Evolutionary conservation across 1,139 yeast genomes (phyloP), one percentile per base, ranked within the genome.

Genomic region (Diutina ranongensis): DNA sequence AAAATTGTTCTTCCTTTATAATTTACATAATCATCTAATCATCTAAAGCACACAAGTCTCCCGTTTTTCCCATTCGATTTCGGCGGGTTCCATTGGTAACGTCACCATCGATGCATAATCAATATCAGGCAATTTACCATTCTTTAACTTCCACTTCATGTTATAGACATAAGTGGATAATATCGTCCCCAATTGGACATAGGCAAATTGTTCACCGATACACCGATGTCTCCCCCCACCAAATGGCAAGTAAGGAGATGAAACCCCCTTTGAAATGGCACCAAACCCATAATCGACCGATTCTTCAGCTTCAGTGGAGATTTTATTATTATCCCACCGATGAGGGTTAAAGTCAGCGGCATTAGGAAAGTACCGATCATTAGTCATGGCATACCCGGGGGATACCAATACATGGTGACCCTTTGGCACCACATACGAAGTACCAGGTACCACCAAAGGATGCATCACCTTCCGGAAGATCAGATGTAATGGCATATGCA

Each of bases 211-310:
- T 67, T 92, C 99, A 58, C 99, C 99, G 59, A 92, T 88, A 69
- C 99, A 92, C 70, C 98, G 83, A 64, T 92, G 99, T 74, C 99
- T 85, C 54, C 99, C 99, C 64, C 97, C 98, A 56, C 98, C 98
- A 59, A 92, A 92, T 47, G 98, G 98, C 62, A 92, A 77, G 67
- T 87, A 94, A 47, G 98, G 96, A 45, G 96, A 86, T 21, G 85
- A 70, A 40, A 92, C 97, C 66, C 97, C 98, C 68, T 92, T 92
- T 46, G 95, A 80, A 53, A 92, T 86, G 50, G 89, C 86, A 60
- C 97, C 97, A 57, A 89, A 92, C 16, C 97, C 97, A 61, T 88
- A 89, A 64, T 92, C 98, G 45, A 89, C 79, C 46, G 83, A 73
- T 46, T 72, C 82, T 28, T 70, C 76, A 5, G 65, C 67, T 12